A percentile compares a stretch with the other conserved stretches of the same genome.
phyloP scores from a whole-genome alignment of 2,329 filamentous ascomycete species.

The Erysiphe neolycopersici region DNA sequence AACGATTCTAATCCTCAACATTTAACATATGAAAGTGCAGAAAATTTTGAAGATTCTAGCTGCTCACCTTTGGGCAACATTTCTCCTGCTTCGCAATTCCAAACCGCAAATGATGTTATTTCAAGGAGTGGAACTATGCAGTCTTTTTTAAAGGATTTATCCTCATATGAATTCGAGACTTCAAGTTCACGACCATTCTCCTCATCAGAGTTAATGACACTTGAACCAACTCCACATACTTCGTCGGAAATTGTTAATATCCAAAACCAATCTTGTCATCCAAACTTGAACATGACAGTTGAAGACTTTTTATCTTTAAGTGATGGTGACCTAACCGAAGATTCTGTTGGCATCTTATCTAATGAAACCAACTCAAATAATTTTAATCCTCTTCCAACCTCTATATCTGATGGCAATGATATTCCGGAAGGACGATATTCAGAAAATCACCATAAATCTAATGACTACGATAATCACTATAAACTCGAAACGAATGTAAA shows the following conservation, averaged over 20 bases:
- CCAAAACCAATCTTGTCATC: not conserved
- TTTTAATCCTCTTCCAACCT: no score
- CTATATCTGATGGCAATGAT: not conserved
- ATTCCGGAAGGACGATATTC: not conserved
- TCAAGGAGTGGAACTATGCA: no score
- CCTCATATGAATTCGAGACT: not conserved
- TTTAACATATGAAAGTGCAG: no score
- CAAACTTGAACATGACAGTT: not conserved
- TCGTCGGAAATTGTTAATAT: not conserved
- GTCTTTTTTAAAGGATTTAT: no score
- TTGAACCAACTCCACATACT: not conserved
- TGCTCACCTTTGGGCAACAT: no score
- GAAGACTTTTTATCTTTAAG: not conserved
- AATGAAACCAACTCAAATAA: not conserved
- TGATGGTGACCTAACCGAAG: not conserved
- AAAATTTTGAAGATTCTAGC: no score
- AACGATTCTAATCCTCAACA: no score
- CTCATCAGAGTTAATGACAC: not conserved
- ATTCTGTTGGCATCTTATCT: not conserved
- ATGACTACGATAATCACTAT: not conserved
- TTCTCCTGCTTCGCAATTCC: no score
- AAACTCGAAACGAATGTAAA: not conserved
- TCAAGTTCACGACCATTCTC: not conserved
- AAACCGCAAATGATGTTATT: no score
- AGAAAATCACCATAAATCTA: not conserved